Base-by-base conservation (phyloP, 1,139 yeast genomes). In the Hansenula anomala region DNA sequence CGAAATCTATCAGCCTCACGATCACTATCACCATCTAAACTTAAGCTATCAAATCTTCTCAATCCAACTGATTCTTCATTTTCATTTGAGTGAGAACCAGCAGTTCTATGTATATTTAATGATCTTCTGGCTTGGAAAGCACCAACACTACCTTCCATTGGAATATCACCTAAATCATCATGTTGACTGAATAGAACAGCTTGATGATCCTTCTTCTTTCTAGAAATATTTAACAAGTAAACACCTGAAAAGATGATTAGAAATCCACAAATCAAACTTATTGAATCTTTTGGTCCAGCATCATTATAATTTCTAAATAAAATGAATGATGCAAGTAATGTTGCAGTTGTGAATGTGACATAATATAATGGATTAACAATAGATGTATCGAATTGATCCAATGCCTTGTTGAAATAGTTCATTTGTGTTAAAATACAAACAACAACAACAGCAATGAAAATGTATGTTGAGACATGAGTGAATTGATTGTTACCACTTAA, bases 361-460 rank as follows among this genome's bases (percentile, higher is more conserved):
- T 89, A 88, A 64, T 88, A 88, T 45, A 88, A 69, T 25, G 96
- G 96, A 60, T 89, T 88, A 41, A 88, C 96, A 48, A 89, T 85
- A 1, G 95, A 86, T 4, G 96, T 88, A 58, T 88, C 96, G 55
- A 87, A 88, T 60, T 86, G 96, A 54, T 90, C 96, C 55, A 88
- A 71, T 0, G 96, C 96, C 66, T 87, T 88, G 70, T 88, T 88
- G 70, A 88, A 87, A 60, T 85, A 88, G 65, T 87, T 88, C 96
- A 88, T 87, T 62, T 88, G 97, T 3, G 95, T 86, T 51, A 86
- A 56, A 48, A 89, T 88, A 64, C 96, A 88, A 32, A 83, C 73
- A 11, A 72, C 86, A 39, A 88, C 96, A 28, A 87, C 90, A 32
- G 75, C 52, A 34, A 88, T 76, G 67, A 88, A 88, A 43, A 89